Evolutionary conservation across 2,329 filamentous ascomycete species (phyloP).

Genomic region (Xylaria multiplex): DNA sequence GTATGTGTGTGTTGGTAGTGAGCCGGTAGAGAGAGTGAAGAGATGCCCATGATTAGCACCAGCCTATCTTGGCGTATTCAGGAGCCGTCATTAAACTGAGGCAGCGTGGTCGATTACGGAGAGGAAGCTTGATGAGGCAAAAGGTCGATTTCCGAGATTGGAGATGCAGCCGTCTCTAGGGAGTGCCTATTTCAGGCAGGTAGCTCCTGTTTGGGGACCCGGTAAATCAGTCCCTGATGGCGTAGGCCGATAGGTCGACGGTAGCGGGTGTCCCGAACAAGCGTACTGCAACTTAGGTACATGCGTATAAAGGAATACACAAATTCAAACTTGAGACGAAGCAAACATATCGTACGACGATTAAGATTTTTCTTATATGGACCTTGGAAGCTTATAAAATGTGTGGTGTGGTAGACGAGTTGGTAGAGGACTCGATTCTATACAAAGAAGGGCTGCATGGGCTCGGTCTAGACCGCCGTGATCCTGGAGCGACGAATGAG

Average conservation of each 20-base stretch:
- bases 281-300: conserved; percentile 3
- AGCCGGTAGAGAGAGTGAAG: conserved; percentile 29
- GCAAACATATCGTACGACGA: conserved; percentile 18
- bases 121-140: conserved; percentile 3
- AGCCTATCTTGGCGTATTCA: neutral
- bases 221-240: conserved; percentile 14
- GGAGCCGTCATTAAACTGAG: neutral
- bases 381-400: conserved; percentile 12
- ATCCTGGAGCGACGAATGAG: conserved; percentile 19
- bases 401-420: conserved; percentile 16
- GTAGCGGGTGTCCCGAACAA: conserved; percentile 8
- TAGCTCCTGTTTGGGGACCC: neutral
- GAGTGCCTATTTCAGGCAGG: neutral
- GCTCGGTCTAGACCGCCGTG: conserved; percentile 32
- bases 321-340: conserved; percentile 3
- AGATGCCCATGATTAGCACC: conserved; percentile 31
- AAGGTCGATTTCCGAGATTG: conserved; percentile 5
- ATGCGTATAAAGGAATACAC: neutral
- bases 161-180: conserved; percentile 10
- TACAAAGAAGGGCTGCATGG: conserved; percentile 27
- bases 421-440: conserved; percentile 4
- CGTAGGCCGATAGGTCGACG: conserved; percentile 6
- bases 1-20: conserved; percentile 50
- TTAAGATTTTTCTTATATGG: conserved; percentile 7
- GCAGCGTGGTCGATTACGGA: neutral